These are phyloP conservation scores for Chrysopogon serrulatus DNA, from an alignment of 176 grass and related monocot genomes.

Conservation along the genomic window DNA sequence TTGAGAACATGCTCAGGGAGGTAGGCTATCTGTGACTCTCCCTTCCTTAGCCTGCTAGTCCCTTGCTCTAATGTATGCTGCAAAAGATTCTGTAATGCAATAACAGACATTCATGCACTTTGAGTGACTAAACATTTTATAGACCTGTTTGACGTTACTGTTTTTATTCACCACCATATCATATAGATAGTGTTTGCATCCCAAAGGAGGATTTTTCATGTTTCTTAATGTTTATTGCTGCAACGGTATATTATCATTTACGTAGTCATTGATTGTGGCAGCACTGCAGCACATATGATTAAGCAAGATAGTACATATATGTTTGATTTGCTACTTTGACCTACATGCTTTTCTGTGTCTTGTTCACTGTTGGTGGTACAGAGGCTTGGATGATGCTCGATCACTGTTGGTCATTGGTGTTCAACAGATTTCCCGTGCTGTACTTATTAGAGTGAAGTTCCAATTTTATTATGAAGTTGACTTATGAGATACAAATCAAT, in stretches of 20 bases:
- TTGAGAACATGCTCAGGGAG: conserved; percentile 93
- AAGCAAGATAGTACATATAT: not conserved
- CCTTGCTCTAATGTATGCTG: not conserved
- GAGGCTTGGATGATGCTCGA: not conserved
- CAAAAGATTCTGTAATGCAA: not conserved
- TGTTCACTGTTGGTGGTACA: not conserved
- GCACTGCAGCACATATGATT: not conserved
- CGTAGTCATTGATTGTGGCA: not conserved
- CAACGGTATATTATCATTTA: not conserved
- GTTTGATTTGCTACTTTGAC: not conserved
- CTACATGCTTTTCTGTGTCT: not conserved
- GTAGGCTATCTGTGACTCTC: conserved; percentile 25
- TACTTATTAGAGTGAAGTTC: not conserved
- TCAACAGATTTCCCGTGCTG: not conserved
- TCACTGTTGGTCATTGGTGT: not conserved
- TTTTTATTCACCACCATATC: not conserved
- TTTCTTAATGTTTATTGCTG: not conserved
- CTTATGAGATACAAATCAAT: not conserved
- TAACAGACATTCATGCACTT: not conserved
- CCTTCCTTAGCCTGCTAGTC: not conserved
- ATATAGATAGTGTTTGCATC: not conserved
- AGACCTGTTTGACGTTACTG: not conserved
- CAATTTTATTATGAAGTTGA: not conserved
- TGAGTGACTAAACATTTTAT: not conserved
- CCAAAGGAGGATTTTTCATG: not conserved